Conservation (phyloP, 2,329 filamentous ascomycete species). For the Nothophoma quercina region DNA sequence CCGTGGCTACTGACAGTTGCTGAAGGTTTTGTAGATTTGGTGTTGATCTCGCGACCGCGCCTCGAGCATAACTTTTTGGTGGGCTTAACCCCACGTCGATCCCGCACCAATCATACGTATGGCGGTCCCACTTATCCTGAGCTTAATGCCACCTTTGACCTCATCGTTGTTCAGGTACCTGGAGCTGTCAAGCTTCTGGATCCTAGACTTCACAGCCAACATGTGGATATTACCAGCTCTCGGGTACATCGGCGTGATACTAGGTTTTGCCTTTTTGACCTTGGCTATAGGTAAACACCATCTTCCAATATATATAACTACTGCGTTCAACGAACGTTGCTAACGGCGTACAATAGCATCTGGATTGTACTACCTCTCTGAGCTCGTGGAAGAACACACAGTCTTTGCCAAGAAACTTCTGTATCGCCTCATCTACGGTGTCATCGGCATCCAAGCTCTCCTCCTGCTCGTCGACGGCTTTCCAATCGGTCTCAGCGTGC, state of each 20-base stretch:
- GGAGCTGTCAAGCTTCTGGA: conserved; percentile 6
- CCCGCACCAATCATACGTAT: conserved; percentile 13
- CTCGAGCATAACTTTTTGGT: conserved; percentile 32
- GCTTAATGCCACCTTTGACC: conserved; percentile 38
- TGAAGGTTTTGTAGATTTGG: not conserved
- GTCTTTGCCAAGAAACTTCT: conserved; percentile 90
- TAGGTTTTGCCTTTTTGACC: conserved; percentile 94
- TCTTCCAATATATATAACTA: not conserved
- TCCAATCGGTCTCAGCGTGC: conserved; percentile 73
- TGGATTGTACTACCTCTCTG: conserved; percentile 97
- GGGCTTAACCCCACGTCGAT: conserved; percentile 28
- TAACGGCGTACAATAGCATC: conserved; percentile 70
- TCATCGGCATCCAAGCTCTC: conserved; percentile 76
- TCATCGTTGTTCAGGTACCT: conserved; percentile 28
- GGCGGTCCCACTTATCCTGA: conserved; percentile 9
- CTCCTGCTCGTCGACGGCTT: conserved; percentile 86
- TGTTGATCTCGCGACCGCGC: conserved; percentile 1
- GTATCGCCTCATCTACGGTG: conserved; percentile 80
- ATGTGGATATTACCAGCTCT: conserved; percentile 98
- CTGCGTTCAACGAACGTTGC: not conserved
- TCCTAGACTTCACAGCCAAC: conserved; percentile 34
- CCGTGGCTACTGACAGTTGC: not conserved
- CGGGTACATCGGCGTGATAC: conserved; percentile 83
- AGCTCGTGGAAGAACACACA: conserved; percentile 97
- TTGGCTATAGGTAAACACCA: conserved; percentile 77